Evolutionary conservation across 257 asterid genomes (phyloP), one percentile per base, ranked within the genome.

Genomic region (Ballota nigra): DNA sequence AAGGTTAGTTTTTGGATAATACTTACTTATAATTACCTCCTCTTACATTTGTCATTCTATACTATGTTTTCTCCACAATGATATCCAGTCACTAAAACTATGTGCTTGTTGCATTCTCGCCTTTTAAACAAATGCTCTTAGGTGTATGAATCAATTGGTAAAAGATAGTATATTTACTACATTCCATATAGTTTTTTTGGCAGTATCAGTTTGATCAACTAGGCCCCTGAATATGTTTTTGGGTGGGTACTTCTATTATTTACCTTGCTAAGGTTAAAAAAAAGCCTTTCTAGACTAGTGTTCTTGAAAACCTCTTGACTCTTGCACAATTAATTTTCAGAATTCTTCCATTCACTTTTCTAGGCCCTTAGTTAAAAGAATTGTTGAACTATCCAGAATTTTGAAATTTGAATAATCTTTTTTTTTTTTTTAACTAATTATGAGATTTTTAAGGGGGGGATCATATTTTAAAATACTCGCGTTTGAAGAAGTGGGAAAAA

Each of bases 1-100:
- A 86, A 91, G 99, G 99, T 94, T 77, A 33, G 88, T 71, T 66
- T 63, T 49, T 24, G 18, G 36, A 68, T 67, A 20, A 49, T 62
- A 56, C 62, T n/a, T n/a, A n/a, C n/a, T n/a, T 49, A 47, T 33
- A 4, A 6, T 33, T 33, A 33, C n/a, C n/a, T n/a, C n/a, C n/a
- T n/a, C n/a, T n/a, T n/a, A 33, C 45, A 22, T 23, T 59, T 69
- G 36, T 57, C 6, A 34, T 69, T 36, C 47, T 73, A 40, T 9
- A 26, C 18, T 63, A n/a, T 75, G 12, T 23, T 1, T 12, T 58
- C 51, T 72, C 45, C 40, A 15, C 22, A 18, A 11, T 58, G 67
- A 55, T 52, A 43, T 60, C n/a, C n/a, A n/a, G 23, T 68, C 49
- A 34, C 33, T 69, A 73, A 45, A 58, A 65, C 62, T 52, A 22